phyloP scores from a whole-genome alignment of 1,139 yeast genomes.

The Kluyveromyces sp. region DNA sequence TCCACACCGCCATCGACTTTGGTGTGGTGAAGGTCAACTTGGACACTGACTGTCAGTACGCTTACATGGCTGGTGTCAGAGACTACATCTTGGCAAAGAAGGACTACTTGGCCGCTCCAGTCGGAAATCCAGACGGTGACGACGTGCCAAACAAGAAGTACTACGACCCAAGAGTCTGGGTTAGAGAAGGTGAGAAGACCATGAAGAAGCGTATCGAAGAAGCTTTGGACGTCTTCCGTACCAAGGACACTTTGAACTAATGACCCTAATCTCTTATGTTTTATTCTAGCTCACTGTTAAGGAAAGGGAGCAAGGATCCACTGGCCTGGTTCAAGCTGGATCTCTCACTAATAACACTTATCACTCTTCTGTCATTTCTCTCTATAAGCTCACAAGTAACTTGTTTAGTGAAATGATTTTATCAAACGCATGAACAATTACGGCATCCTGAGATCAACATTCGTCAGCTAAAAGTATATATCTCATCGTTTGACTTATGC shows the following conservation, averaged over 20 bases:
- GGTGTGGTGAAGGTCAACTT: slow-evolving; percentile 99
- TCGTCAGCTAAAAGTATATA: too few species aligned
- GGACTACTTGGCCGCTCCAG: slow-evolving; percentile 82
- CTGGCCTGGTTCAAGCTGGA: too few species aligned
- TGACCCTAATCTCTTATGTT: neutral
- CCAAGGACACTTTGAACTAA: slow-evolving; percentile 47
- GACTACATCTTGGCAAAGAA: slow-evolving; percentile 93
- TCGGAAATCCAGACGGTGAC: slow-evolving; percentile 99
- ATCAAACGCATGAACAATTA: neutral
- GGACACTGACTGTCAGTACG: slow-evolving; percentile 98
- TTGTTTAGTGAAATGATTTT: neutral
- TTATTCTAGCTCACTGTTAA: neutral
- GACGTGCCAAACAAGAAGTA: slow-evolving; percentile 98
- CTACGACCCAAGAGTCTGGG: slow-evolving; percentile 99
- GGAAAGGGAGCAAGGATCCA: too few species aligned
- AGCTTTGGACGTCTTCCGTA: slow-evolving; percentile 83
- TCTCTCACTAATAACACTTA: too few species aligned
- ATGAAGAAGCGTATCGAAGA: slow-evolving; percentile 80
- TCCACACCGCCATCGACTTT: slow-evolving; percentile 78
- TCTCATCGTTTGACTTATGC: too few species aligned
- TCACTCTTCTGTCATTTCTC: neutral
- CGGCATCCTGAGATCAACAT: neutral
- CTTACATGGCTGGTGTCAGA: slow-evolving; percentile 94
- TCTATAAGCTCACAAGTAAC: neutral
- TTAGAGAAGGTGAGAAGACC: slow-evolving; percentile 99